These are phyloP conservation scores for Phytophthora cajani DNA, from an alignment of 352 stramenopile genomes.

Conservation along the genomic window DNA sequence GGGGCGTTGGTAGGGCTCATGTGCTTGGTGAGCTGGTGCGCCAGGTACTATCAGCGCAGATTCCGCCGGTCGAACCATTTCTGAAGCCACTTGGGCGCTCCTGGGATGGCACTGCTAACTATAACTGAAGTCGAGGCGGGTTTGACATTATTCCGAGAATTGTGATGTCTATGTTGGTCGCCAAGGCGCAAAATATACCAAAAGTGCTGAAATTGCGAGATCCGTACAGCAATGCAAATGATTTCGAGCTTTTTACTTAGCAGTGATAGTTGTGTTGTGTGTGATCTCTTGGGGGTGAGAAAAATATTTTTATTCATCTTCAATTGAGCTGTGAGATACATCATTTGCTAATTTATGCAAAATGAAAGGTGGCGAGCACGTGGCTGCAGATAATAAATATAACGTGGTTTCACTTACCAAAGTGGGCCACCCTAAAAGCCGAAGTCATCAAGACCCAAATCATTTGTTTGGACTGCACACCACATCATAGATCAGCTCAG, in stretches of 20 bases:
- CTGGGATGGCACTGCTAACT: too few relatives aligned
- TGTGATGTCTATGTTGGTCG: too few relatives aligned
- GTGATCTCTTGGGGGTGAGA: background rate
- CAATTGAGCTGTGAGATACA: background rate
- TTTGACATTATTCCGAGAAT: too few relatives aligned
- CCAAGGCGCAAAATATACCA: too few relatives aligned
- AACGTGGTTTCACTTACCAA: background rate
- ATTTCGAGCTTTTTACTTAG: too few relatives aligned
- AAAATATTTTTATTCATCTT: too few relatives aligned
- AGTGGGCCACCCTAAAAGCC: background rate
- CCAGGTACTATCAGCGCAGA: background rate
- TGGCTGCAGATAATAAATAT: background rate
- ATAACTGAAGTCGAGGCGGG: too few relatives aligned
- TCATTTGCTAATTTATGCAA: background rate
- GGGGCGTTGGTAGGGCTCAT: too few relatives aligned
- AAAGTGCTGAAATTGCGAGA: background rate
- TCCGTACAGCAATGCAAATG: background rate
- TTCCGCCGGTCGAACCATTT: too few relatives aligned
- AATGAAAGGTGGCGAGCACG: background rate
- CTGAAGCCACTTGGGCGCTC: too few relatives aligned
- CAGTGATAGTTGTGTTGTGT: too few relatives aligned
- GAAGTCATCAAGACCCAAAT: conserved; percentile 1
- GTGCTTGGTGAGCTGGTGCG: background rate
- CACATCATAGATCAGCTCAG: background rate
- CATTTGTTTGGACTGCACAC: background rate